These are phyloP conservation scores for Cyberlindnera nakhonratchasimensis DNA, from an alignment of 805 yeast species.

Conservation along the genomic window DNA sequence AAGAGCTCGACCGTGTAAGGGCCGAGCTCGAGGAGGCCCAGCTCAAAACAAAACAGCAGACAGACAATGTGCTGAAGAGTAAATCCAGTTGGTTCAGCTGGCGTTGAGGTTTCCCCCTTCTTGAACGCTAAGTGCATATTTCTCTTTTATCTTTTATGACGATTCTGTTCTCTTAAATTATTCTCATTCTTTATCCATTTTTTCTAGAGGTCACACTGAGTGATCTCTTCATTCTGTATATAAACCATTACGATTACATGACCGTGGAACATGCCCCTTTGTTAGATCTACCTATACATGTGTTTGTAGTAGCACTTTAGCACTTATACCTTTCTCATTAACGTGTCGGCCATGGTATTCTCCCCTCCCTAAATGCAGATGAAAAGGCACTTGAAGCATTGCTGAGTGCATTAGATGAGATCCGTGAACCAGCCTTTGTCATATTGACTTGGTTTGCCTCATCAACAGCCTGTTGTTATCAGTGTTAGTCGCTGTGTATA, in stretches of 20 bases:
- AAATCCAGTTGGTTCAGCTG: conserved; percentile 32
- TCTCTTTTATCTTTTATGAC: not conserved
- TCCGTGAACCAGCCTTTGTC: conserved; percentile 19
- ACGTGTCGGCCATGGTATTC: conserved; percentile 28
- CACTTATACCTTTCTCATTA: conserved; percentile 2
- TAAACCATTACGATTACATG: too few relatives aligned
- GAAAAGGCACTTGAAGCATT: conserved; percentile 29
- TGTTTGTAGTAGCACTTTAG: too few relatives aligned
- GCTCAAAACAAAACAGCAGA: conserved; percentile 26
- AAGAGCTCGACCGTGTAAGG: conserved; percentile 40
- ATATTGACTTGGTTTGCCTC: conserved; percentile 41
- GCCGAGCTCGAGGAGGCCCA: conserved; percentile 36
- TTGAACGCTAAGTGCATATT: not conserved
- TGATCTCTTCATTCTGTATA: not conserved
- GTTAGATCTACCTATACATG: too few relatives aligned
- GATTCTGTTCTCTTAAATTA: too few relatives aligned
- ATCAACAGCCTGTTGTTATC: conserved; percentile 60
- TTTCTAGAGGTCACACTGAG: too few relatives aligned
- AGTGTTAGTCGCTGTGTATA: too few relatives aligned
- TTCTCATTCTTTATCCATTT: too few relatives aligned
- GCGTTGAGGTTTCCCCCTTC: conserved; percentile 16
- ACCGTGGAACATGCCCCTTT: too few relatives aligned
- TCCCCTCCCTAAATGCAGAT: conserved; percentile 27
- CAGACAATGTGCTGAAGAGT: conserved; percentile 30
- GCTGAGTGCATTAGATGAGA: conserved; percentile 28